Conservation (phyloP, 495 filamentous ascomycete species). For the Beverwykella pulmonaria region DNA sequence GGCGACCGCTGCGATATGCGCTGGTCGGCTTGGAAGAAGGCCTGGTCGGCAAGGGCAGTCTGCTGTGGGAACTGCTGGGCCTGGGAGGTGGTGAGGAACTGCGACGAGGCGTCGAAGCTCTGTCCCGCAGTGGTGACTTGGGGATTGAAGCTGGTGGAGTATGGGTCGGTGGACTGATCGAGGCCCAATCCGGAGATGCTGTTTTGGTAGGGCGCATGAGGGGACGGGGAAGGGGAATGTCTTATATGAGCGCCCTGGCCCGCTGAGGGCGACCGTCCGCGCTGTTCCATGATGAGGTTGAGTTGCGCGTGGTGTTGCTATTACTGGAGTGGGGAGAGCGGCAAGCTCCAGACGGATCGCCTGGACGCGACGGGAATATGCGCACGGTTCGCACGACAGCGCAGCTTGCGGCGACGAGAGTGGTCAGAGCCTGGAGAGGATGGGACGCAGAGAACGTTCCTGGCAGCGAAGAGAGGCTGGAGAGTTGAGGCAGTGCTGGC, state of each 20-base stretch:
- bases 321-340: slow-evolving; percentile 23
- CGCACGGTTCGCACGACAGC: slow-evolving; percentile 9
- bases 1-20: slow-evolving; percentile 24
- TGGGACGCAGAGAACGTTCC: slow-evolving; percentile 7
- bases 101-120: slow-evolving; percentile 28
- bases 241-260: slow-evolving; percentile 44
- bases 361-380: slow-evolving; percentile 2
- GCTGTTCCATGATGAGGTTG: slow-evolving; percentile 42
- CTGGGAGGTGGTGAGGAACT: slow-evolving; percentile 38
- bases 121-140: slow-evolving; percentile 17
- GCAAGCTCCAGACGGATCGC: slow-evolving; percentile 26
- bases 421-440: not conserved
- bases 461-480: slow-evolving; percentile 23
- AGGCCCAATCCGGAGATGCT: slow-evolving; percentile 33
- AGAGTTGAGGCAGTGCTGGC: slow-evolving; percentile 8
- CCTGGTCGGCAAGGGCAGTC: slow-evolving; percentile 29
- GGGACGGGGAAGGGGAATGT: slow-evolving; percentile 45
- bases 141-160: slow-evolving; percentile 33
- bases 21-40: slow-evolving; percentile 34
- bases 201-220: slow-evolving; percentile 36
- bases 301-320: slow-evolving; percentile 39
- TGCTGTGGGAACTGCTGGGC: slow-evolving; percentile 34
- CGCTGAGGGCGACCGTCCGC: slow-evolving; percentile 43
- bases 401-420: not conserved
- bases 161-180: slow-evolving; percentile 37